Conservation (phyloP, 2,329 filamentous ascomycete genomes). For the Penicillium corylophilum region DNA sequence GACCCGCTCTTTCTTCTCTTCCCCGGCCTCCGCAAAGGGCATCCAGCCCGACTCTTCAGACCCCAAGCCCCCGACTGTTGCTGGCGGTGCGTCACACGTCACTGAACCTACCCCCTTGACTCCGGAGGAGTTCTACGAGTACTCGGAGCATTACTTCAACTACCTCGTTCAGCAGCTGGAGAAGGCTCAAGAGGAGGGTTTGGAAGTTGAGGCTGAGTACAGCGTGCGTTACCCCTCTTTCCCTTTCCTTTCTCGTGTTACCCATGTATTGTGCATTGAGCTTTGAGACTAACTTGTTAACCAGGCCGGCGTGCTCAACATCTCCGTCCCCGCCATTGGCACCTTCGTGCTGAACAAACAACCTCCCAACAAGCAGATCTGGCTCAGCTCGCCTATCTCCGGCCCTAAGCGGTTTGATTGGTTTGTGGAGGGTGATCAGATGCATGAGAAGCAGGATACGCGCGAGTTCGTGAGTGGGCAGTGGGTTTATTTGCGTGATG, state of each 20-base stretch:
- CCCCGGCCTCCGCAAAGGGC: slow-evolving; percentile 44
- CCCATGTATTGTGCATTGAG: too few species aligned
- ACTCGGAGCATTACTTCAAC: slow-evolving; percentile 73
- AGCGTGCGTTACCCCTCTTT: slow-evolving; percentile 62
- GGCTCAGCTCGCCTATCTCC: slow-evolving; percentile 86
- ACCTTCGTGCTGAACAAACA: slow-evolving; percentile 98
- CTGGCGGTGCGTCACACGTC: slow-evolving; percentile 42
- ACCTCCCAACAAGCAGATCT: slow-evolving; percentile 95
- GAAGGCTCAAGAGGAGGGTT: slow-evolving; percentile 67
- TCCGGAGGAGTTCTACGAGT: slow-evolving; percentile 70
- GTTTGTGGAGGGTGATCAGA: slow-evolving; percentile 68
- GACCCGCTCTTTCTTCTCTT: slow-evolving; percentile 37
- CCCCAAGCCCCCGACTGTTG: slow-evolving; percentile 49
- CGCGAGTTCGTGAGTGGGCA: slow-evolving; percentile 54
- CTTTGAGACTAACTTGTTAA: not conserved
- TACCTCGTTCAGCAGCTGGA: slow-evolving; percentile 63
- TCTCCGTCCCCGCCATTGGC: slow-evolving; percentile 67
- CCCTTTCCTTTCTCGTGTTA: not conserved
- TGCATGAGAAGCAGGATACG: slow-evolving; percentile 76
- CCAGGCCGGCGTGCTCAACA: slow-evolving; percentile 81
- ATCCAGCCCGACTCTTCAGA: slow-evolving; percentile 61
- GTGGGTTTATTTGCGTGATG: slow-evolving; percentile 88
- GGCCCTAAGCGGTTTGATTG: slow-evolving; percentile 95
- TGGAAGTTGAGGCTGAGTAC: slow-evolving; percentile 82
- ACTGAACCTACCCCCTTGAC: slow-evolving; percentile 64